Conservation (phyloP, 2,329 filamentous ascomycete genomes). For the Aureobasidium melanogenum region DNA sequence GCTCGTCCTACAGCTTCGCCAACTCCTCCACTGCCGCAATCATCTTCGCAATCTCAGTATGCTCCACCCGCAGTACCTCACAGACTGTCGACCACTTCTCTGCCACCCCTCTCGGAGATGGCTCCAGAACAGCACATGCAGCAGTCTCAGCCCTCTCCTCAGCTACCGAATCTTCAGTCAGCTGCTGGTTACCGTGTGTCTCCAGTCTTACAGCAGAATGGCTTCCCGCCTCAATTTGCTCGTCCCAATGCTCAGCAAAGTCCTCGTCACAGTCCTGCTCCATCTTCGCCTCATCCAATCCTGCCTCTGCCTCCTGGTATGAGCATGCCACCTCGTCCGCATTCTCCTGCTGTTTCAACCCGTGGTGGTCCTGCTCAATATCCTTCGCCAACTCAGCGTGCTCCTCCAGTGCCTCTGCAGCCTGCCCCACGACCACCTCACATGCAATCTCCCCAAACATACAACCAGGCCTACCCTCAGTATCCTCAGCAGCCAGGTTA, state of each 20-base stretch:
- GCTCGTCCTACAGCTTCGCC: constrained; percentile 19
- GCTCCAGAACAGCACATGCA: constrained; percentile 22
- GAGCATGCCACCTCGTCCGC: constrained; percentile 19
- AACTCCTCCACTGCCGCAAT: constrained; percentile 22
- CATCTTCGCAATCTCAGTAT: constrained; percentile 7
- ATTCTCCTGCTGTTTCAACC: constrained; percentile 16
- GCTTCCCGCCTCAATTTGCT: constrained; percentile 27
- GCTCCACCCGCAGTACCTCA: not conserved
- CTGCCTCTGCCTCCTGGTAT: constrained; percentile 29
- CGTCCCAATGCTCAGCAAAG: constrained; percentile 14
- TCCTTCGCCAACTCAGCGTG: constrained; percentile 21
- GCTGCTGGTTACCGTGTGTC: constrained; percentile 25
- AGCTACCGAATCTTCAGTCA: constrained; percentile 20
- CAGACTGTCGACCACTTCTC: constrained; percentile 17
- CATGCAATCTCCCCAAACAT: constrained; percentile 23
- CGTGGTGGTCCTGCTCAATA: constrained; percentile 22
- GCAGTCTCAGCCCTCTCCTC: constrained; percentile 15
- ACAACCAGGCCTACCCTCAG: constrained; percentile 24
- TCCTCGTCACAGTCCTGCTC: constrained; percentile 23
- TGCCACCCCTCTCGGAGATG: constrained; percentile 28
- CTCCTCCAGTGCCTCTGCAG: constrained; percentile 17
- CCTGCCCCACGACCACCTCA: constrained; percentile 20
- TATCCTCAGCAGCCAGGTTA: constrained; percentile 10
- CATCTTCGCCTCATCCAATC: constrained; percentile 29
- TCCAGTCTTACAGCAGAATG: constrained; percentile 28